These are phyloP conservation scores for Ustilago bromivora DNA, from an alignment of 1,284 basidiomycete genomes.

Conservation along the genomic window DNA sequence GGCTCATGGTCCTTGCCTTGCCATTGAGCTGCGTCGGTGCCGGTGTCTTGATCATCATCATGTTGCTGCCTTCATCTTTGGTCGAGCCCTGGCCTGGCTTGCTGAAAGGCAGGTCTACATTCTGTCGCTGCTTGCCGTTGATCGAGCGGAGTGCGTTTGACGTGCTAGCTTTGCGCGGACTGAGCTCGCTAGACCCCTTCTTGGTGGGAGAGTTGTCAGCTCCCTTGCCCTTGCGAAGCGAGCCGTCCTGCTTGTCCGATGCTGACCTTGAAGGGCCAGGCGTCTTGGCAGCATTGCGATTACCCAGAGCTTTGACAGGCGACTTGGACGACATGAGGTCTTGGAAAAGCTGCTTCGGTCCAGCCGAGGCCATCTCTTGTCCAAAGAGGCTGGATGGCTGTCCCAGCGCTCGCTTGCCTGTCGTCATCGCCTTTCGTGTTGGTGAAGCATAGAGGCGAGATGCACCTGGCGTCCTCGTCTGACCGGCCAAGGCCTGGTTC, in stretches of 20 bases:
- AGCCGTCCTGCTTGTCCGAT: constrained; percentile 19
- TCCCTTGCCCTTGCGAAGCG: constrained; percentile 24
- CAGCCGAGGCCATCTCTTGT: constrained; percentile 18
- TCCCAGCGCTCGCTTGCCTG: constrained; percentile 35
- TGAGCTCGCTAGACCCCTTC: constrained; percentile 28
- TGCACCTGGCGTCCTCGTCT: constrained; percentile 44
- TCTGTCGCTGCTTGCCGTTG: constrained; percentile 46
- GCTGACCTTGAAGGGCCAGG: constrained; percentile 32
- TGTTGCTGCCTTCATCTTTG: constrained; percentile 9
- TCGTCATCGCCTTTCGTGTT: constrained; percentile 46
- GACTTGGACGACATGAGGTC: constrained; percentile 33
- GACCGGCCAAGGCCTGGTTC: constrained; percentile 48
- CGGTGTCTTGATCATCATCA: constrained; percentile 44
- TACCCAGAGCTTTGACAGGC: constrained; percentile 41
- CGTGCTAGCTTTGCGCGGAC: constrained; percentile 40
- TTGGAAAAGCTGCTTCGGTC: constrained; percentile 49
- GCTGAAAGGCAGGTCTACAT: constrained; percentile 30
- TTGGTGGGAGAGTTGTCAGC: constrained; percentile 25
- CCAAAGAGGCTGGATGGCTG: constrained; percentile 36
- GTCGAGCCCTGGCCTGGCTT: constrained; percentile 26
- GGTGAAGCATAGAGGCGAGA: constrained; percentile 41
- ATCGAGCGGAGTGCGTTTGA: constrained; percentile 35
- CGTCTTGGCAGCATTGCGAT: constrained; percentile 41
- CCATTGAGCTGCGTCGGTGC: constrained; percentile 24
- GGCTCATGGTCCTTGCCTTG: constrained; percentile 31